Evolutionary conservation across 177 flowering plant species (phyloP), one percentile per base, ranked within the genome.

Genomic region (Tripterygium wilfordii): DNA sequence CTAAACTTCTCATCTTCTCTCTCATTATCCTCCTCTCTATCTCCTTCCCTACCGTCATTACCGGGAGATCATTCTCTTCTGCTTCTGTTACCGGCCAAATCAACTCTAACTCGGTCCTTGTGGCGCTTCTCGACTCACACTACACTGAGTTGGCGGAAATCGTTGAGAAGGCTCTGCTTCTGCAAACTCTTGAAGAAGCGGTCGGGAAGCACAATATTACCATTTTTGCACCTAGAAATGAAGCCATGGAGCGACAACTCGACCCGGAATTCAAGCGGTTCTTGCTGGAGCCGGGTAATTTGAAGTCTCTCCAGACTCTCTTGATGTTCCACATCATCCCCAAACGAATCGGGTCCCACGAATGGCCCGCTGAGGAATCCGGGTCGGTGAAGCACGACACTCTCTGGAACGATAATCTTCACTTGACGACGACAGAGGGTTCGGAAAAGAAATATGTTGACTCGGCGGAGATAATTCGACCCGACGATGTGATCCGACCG

Each of bases 81-180:
- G 33, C 33, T 6, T 12, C 33, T 12, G 12, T 30, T 12, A 6
- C 42, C 1, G 49, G 39, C 35, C 71, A 62, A 28, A 76, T 86
- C 55, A 83, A 80, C 65, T 87, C 96, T 51, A 82, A 83, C 61
- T 87, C 96, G 0, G 82, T 87, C 28, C 77, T 86, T 1, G 91
- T 86, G 0, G 90, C 95, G 0, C 81, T 87, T 8, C 80, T 87
- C 32, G 96, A 87, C 67, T 87, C 96, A 9, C 96, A 76, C 45
- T 87, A 83, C 72, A 83, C 96, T 0, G 90, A 84, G 52, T 68
- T 87, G 9, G 70, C 89, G 1, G 97, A 88, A 56, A 79, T 88
- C 3, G 77, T 88, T 10, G 97, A 85, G 59, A 88, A 85, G 51
- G 95, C 91, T 21, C 78, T 88, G 1, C 74, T 88, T 1, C 56